Conservation (phyloP, 495 filamentous ascomycete genomes). For the Chaetomium cochliodes region DNA sequence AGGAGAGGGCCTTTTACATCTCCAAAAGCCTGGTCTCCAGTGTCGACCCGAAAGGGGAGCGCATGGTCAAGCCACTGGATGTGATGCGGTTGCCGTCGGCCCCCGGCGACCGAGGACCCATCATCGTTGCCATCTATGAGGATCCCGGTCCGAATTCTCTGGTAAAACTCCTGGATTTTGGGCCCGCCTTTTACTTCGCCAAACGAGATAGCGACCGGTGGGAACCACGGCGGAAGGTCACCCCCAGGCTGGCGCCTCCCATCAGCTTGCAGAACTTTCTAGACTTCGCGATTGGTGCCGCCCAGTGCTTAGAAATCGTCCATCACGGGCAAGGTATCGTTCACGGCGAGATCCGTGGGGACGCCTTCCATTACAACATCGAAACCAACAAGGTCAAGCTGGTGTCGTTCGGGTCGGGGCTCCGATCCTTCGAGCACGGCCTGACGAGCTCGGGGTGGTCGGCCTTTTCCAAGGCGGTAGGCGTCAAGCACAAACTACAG, state of each 20-base stretch:
- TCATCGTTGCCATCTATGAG: constrained; percentile 75
- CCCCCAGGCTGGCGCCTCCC: constrained; percentile 52
- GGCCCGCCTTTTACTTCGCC: constrained; percentile 67
- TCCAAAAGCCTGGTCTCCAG: constrained; percentile 65
- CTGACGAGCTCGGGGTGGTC: constrained; percentile 83
- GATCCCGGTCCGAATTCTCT: constrained; percentile 74
- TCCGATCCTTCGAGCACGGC: constrained; percentile 82
- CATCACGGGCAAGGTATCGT: constrained; percentile 80
- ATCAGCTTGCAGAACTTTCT: constrained; percentile 73
- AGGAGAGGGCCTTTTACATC: constrained; percentile 84
- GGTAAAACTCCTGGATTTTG: constrained; percentile 66
- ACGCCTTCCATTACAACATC: constrained; percentile 80
- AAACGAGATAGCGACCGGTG: constrained; percentile 50
- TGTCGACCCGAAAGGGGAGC: constrained; percentile 68
- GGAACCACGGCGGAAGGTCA: constrained; percentile 38
- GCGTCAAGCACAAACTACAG: constrained; percentile 78
- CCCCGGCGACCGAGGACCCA: constrained; percentile 60
- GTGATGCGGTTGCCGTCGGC: constrained; percentile 63
- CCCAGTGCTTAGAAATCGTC: constrained; percentile 78
- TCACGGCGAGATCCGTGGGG: constrained; percentile 82
- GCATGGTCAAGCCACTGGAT: constrained; percentile 74
- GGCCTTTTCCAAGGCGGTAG: constrained; percentile 70
- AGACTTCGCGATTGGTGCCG: constrained; percentile 83
- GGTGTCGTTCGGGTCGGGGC: constrained; percentile 78
- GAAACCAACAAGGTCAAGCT: constrained; percentile 70